These are phyloP conservation scores for Curvularia spicifera DNA, from an alignment of 2,329 filamentous ascomycete genomes.

Conservation along the genomic window DNA sequence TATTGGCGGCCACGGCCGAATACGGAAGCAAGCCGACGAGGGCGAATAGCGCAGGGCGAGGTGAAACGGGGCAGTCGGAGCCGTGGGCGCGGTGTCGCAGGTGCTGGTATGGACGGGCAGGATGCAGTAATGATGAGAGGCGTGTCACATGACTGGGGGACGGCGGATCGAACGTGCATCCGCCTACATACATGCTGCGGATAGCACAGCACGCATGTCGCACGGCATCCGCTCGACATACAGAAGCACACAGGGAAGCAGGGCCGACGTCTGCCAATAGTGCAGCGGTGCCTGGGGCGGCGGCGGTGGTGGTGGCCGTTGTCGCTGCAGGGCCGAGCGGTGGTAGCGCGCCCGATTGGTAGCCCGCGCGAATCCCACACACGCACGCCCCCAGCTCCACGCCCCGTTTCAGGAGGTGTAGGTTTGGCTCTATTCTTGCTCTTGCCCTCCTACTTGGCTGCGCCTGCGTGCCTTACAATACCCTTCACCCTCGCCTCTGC, in stretches of 20 bases:
- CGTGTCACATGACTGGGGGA: not conserved
- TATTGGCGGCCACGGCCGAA: conserved; percentile 25
- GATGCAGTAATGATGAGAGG: too few relatives aligned
- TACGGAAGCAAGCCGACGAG: conserved; percentile 27
- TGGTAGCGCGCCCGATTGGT: conserved; percentile 27
- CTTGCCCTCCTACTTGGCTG: conserved; percentile 8
- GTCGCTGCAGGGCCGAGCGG: conserved; percentile 30
- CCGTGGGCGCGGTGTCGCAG: conserved; percentile 2
- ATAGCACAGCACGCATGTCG: too few relatives aligned
- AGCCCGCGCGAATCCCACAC: conserved; percentile 9
- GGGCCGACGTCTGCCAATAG: too few relatives aligned
- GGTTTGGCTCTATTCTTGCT: conserved; percentile 22
- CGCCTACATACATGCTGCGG: too few relatives aligned
- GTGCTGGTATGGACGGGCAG: not conserved
- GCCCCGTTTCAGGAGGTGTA: conserved; percentile 31
- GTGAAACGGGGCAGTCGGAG: conserved; percentile 28
- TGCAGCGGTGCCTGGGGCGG: too few relatives aligned
- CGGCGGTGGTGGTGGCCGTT: conserved; percentile 19
- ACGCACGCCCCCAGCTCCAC: conserved; percentile 23
- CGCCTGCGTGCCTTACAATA: conserved; percentile 3
- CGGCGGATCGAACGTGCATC: too few relatives aligned
- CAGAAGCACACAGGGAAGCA: too few relatives aligned
- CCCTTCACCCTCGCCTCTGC: not conserved
- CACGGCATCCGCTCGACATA: too few relatives aligned
- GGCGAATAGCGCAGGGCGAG: conserved; percentile 16